Evolutionary conservation across 169 alveolate species (phyloP).

Genomic region (Neospora caninum): DNA sequence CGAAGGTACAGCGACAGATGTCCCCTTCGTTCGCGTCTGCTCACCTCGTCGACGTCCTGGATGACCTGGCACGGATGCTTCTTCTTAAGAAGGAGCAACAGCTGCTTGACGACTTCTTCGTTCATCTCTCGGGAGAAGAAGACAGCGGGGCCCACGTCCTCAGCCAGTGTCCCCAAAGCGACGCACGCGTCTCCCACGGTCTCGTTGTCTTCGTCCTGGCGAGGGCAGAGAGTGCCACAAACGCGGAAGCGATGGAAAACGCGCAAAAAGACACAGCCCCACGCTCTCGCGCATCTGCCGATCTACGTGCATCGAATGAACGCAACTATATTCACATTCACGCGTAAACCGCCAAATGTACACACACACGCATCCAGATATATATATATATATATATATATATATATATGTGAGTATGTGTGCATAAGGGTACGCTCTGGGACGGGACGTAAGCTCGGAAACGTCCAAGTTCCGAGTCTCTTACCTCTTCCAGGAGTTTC

Average conservation of each 20-base stretch:
- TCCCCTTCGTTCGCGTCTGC: not conserved
- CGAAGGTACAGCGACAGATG: not conserved
- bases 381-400: not conserved
- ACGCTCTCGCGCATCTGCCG: not conserved
- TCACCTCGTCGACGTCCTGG: constrained; percentile 52
- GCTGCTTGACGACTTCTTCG: not conserved
- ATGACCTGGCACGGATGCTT: constrained; percentile 38
- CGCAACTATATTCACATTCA: no score
- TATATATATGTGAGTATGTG: not conserved
- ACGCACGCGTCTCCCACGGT: constrained; percentile 39
- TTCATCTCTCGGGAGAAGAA: constrained; percentile 28
- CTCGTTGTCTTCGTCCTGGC: constrained; percentile 52
- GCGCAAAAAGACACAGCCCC: not conserved
- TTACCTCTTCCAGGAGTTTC: constrained; percentile 14
- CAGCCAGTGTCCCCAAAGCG: constrained; percentile 36
- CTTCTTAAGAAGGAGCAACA: not conserved
- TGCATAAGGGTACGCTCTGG: not conserved
- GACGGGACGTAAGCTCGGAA: no score
- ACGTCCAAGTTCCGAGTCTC: not conserved
- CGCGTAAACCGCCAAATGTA: not conserved
- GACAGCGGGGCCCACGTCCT: constrained; percentile 40
- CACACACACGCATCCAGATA: not conserved
- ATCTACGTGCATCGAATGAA: not conserved
- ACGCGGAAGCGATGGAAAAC: not conserved
- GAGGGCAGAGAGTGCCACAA: not conserved